Percentiles rank a stretch among this genome's conserved stretches.
Evolutionary conservation across 164 flowering plant species (phyloP).

Genomic region (Tetracentron sinense): DNA sequence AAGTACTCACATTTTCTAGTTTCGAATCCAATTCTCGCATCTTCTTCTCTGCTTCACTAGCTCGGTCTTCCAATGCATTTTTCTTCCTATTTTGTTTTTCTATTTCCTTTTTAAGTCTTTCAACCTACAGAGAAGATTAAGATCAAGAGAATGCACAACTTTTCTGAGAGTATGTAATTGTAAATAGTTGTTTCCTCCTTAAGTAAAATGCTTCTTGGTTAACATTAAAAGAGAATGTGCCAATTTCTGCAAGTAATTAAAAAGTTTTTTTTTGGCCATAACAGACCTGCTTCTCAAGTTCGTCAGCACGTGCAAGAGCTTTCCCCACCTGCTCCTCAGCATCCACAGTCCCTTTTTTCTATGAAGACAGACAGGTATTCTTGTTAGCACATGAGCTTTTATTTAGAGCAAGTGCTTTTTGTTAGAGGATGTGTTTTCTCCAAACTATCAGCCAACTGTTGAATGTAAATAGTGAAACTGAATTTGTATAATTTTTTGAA

Average conservation of each 20-base stretch:
- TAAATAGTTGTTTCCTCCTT: too few species aligned
- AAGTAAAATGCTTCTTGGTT: too few species aligned
- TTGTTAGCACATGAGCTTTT: too few species aligned
- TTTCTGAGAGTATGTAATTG: background rate
- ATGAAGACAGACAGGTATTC: background rate
- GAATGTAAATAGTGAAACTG: too few species aligned
- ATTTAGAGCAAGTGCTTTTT: too few species aligned
- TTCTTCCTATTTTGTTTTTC: conserved; percentile 47
- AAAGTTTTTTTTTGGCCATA: background rate
- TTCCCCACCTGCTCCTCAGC: conserved; percentile 58
- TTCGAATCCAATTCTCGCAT: conserved; percentile 41
- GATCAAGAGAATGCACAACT: conserved; percentile 6
- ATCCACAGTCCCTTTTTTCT: conserved; percentile 63
- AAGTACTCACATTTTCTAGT: conserved; percentile 51
- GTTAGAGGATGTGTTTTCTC: too few species aligned
- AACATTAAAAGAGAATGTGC: too few species aligned
- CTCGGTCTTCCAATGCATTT: conserved; percentile 45
- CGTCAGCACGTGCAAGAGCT: conserved; percentile 75
- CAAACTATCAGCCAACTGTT: too few species aligned
- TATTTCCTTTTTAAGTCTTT: conserved; percentile 52
- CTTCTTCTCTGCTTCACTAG: conserved; percentile 49
- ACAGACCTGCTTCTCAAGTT: conserved; percentile 75
- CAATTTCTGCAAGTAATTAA: too few species aligned
- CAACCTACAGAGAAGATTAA: conserved; percentile 37
- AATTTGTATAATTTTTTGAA: too few species aligned